phyloP scores from a whole-genome alignment of 768 basidiomycete species.

The Pleurotus salmoneostramineus region DNA sequence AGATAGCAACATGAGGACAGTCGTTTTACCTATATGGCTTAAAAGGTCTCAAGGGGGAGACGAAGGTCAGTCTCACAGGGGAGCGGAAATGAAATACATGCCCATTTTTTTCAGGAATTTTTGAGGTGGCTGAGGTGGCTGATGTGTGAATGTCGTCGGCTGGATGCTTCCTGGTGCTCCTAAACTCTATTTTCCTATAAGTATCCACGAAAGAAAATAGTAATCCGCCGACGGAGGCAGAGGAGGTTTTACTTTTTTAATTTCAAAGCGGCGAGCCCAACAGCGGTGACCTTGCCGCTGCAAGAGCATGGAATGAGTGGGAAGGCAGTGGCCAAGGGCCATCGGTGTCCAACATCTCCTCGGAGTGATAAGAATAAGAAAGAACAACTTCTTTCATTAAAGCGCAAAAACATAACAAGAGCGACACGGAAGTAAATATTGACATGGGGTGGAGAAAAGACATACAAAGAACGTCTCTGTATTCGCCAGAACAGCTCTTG shows the following conservation, averaged over 20 bases:
- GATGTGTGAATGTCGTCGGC: too few relatives aligned
- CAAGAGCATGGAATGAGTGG: too few relatives aligned
- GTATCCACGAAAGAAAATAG: too few relatives aligned
- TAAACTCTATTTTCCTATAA: too few relatives aligned
- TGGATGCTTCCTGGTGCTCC: too few relatives aligned
- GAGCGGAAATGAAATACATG: neutral
- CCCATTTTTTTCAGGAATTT: neutral
- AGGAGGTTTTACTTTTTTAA: too few relatives aligned
- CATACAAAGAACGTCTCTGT: slow-evolving; percentile 1
- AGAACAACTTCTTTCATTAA: neutral
- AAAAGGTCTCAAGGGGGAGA: neutral
- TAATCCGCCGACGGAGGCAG: too few relatives aligned
- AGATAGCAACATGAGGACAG: neutral
- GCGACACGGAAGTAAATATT: neutral
- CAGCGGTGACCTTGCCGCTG: too few relatives aligned
- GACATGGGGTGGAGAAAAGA: neutral
- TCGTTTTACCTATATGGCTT: neutral
- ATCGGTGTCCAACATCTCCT: neutral
- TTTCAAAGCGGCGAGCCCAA: too few relatives aligned
- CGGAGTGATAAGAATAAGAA: neutral
- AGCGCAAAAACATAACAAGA: neutral
- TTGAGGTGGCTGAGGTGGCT: neutral
- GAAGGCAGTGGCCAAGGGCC: too few relatives aligned
- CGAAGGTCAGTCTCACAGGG: neutral
- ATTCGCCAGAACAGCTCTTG: slow-evolving; percentile 3